Conservation (phyloP, 192 early-diverging fungal genomes). For the Geranomyces michiganensis region DNA sequence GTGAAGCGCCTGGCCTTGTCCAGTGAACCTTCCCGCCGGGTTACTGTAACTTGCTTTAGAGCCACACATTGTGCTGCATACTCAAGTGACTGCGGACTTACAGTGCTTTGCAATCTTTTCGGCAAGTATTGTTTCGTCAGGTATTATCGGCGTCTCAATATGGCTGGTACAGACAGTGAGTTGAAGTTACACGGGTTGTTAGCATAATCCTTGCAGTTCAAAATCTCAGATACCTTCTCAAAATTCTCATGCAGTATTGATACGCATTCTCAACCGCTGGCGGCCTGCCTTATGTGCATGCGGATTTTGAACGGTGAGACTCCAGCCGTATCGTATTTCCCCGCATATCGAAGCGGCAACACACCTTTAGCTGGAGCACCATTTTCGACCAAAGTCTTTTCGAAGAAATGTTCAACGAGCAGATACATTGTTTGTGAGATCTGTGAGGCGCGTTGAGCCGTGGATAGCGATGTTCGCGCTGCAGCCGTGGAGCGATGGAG, state of each 20-base stretch:
- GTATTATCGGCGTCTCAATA: slow-evolving; percentile 52
- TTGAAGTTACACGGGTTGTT: background rate
- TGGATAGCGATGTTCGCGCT: background rate
- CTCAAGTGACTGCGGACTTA: slow-evolving; percentile 34
- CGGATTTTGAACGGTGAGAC: background rate
- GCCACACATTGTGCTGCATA: background rate
- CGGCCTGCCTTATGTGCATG: background rate
- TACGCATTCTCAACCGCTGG: slow-evolving; percentile 9
- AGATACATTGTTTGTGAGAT: slow-evolving; percentile 8
- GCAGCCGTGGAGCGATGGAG: background rate
- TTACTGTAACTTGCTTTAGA: slow-evolving; percentile 43
- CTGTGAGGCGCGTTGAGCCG: background rate
- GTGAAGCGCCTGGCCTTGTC: slow-evolving; percentile 63
- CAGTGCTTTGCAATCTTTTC: slow-evolving; percentile 68
- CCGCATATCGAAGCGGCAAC: background rate
- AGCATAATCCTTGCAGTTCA: background rate
- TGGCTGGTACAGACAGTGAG: slow-evolving; percentile 42
- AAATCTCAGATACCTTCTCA: slow-evolving; percentile 16
- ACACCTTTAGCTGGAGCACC: background rate
- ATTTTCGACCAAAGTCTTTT: background rate
- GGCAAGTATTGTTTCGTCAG: slow-evolving; percentile 61
- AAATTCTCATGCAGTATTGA: slow-evolving; percentile 30
- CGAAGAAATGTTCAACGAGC: slow-evolving; percentile 10
- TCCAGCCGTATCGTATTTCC: background rate
- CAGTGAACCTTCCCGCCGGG: slow-evolving; percentile 51